These are phyloP conservation scores for Inonotus obliquus DNA, from an alignment of 1,284 basidiomycete genomes.

Conservation along the genomic window DNA sequence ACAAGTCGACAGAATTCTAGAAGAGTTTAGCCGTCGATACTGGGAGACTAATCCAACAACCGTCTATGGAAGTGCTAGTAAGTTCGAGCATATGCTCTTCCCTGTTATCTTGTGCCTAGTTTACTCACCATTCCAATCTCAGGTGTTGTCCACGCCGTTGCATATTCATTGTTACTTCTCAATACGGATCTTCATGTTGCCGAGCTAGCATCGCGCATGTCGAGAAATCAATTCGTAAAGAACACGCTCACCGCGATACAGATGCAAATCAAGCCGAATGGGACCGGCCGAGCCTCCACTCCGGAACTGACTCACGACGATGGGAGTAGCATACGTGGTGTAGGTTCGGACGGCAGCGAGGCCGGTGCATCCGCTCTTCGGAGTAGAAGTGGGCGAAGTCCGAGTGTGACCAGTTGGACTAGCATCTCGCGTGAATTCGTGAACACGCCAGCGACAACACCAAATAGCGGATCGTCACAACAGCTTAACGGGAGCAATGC, in stretches of 20 bases:
- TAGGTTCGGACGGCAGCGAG: conserved; percentile 42
- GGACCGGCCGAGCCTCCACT: conserved; percentile 42
- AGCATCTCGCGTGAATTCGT: conserved; percentile 61
- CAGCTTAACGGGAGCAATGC: conserved; percentile 22
- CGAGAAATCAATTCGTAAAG: conserved; percentile 85
- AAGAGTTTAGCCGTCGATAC: conserved; percentile 85
- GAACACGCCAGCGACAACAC: conserved; percentile 17
- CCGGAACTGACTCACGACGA: conserved; percentile 69
- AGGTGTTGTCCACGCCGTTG: conserved; percentile 90
- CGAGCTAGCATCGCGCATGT: conserved; percentile 87
- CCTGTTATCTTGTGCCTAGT: conserved; percentile 16
- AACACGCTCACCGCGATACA: conserved; percentile 89
- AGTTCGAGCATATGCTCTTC: conserved; percentile 29
- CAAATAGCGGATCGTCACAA: conserved; percentile 18
- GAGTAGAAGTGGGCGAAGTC: conserved; percentile 65
- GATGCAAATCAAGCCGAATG: conserved; percentile 55
- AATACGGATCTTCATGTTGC: conserved; percentile 98
- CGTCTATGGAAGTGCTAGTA: conserved; percentile 79
- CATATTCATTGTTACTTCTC: conserved; percentile 89
- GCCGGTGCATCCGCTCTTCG: conserved; percentile 40
- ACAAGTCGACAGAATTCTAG: conserved; percentile 94
- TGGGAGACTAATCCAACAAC: conserved; percentile 85
- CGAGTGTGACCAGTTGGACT: conserved; percentile 79
- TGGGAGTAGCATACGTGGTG: conserved; percentile 49
- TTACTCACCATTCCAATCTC: conserved; percentile 11